These are phyloP conservation scores for Fusarium penzigii DNA, from an alignment of 2,329 filamentous ascomycete genomes.

Conservation along the genomic window DNA sequence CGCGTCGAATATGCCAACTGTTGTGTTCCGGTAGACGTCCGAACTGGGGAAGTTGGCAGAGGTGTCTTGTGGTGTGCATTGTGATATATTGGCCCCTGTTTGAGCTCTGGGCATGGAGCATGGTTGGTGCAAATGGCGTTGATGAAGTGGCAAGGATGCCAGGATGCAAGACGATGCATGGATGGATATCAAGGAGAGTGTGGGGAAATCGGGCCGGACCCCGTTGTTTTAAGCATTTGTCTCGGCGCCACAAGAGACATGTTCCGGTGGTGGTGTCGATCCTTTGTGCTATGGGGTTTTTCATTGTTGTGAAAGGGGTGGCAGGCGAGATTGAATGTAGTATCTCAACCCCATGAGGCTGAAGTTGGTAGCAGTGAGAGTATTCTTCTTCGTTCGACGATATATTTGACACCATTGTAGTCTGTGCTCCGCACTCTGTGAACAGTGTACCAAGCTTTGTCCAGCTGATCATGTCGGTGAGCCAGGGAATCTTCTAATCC, in stretches of 20 bases:
- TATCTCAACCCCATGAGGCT: neutral
- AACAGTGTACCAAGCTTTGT: too few species aligned
- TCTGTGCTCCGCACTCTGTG: too few species aligned
- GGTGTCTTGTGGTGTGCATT: neutral
- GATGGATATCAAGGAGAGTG: constrained; percentile 20
- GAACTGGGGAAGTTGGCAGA: neutral
- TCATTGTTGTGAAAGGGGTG: constrained; percentile 2
- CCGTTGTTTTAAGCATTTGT: constrained; percentile 16
- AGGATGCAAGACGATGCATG: neutral
- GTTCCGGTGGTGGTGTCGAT: constrained; percentile 23
- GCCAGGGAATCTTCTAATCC: too few species aligned
- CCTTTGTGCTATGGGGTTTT: constrained; percentile 9
- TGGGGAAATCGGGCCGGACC: constrained; percentile 30
- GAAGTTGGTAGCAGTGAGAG: neutral
- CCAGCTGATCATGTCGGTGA: too few species aligned
- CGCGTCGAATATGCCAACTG: neutral
- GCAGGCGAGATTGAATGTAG: neutral
- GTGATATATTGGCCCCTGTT: too few species aligned
- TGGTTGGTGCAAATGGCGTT: constrained; percentile 1
- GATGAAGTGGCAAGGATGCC: constrained; percentile 12
- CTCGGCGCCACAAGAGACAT: constrained; percentile 26
- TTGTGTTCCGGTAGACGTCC: neutral
- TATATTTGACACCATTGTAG: neutral
- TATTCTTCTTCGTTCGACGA: neutral
- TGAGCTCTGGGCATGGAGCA: too few species aligned